These are phyloP conservation scores for Durotheca rogersii DNA, from an alignment of 495 filamentous ascomycete genomes.

Conservation along the genomic window DNA sequence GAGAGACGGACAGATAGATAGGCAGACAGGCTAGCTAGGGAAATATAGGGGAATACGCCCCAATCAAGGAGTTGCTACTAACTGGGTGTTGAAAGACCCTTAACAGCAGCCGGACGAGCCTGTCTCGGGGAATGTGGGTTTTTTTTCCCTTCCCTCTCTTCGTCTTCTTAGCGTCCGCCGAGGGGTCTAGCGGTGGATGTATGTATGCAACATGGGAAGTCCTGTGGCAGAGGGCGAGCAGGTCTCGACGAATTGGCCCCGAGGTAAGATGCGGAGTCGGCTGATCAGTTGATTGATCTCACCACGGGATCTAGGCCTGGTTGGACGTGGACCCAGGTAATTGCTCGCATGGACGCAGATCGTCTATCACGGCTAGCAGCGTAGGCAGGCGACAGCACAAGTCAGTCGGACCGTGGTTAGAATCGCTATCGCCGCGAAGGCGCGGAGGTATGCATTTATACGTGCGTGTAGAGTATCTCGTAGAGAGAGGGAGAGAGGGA, in stretches of 20 bases:
- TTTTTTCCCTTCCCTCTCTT: background rate
- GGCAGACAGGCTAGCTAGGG: background rate
- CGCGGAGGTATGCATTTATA: too few relatives aligned
- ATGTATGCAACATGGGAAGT: too few relatives aligned
- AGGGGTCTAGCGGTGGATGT: too few relatives aligned
- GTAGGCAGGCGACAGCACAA: too few relatives aligned
- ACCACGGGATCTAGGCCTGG: constrained; percentile 25
- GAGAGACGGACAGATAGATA: background rate
- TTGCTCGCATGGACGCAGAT: constrained; percentile 20
- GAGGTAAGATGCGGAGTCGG: constrained; percentile 28
- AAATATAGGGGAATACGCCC: background rate
- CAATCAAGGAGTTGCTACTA: constrained; percentile 18
- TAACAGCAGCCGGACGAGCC: constrained; percentile 16
- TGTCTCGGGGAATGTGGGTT: background rate
- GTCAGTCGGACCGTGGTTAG: too few relatives aligned
- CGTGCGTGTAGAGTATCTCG: too few relatives aligned
- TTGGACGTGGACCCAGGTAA: constrained; percentile 14
- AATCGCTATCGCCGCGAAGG: too few relatives aligned
- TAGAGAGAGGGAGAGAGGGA: background rate
- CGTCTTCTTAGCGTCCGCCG: background rate
- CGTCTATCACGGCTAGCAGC: background rate
- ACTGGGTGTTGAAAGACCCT: constrained; percentile 12
- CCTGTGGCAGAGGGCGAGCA: too few relatives aligned
- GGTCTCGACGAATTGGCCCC: too few relatives aligned
- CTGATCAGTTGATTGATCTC: constrained; percentile 23